These are phyloP conservation scores for Meira miltonrushii DNA, from an alignment of 1,284 basidiomycete genomes.

Conservation along the genomic window DNA sequence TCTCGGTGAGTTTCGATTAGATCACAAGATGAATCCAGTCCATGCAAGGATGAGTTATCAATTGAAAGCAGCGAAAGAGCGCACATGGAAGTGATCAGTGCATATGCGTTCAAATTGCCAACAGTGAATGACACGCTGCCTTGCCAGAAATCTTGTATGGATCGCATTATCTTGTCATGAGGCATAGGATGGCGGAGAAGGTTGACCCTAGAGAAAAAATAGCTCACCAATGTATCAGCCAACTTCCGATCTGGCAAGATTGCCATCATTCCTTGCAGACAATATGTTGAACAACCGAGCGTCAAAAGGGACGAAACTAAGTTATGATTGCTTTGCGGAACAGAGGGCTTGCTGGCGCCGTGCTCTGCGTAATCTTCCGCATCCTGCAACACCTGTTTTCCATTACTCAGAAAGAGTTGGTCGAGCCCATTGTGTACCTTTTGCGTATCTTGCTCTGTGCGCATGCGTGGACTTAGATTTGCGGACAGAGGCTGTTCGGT, in stretches of 20 bases:
- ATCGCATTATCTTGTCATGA: neutral
- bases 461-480: no score
- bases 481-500: no score
- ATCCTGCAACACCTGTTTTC: neutral
- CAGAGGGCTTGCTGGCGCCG: neutral
- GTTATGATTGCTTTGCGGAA: neutral
- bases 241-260: neutral
- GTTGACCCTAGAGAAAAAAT: neutral
- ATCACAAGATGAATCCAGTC: neutral
- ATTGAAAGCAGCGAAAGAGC: neutral
- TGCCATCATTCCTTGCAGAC: neutral
- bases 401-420: no score
- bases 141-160: neutral
- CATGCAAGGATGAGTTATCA: neutral
- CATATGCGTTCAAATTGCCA: conserved; percentile 1
- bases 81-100: neutral
- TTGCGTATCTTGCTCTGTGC: no score
- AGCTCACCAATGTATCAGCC: neutral
- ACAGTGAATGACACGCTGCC: neutral
- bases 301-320: neutral
- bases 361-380: neutral
- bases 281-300: neutral
- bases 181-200: neutral
- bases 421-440: no score
- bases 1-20: neutral